Percentiles rank a stretch among this genome's conserved stretches.
Evolutionary conservation across 129 eudicot genomes (phyloP).

Genomic region (Silybum marianum): DNA sequence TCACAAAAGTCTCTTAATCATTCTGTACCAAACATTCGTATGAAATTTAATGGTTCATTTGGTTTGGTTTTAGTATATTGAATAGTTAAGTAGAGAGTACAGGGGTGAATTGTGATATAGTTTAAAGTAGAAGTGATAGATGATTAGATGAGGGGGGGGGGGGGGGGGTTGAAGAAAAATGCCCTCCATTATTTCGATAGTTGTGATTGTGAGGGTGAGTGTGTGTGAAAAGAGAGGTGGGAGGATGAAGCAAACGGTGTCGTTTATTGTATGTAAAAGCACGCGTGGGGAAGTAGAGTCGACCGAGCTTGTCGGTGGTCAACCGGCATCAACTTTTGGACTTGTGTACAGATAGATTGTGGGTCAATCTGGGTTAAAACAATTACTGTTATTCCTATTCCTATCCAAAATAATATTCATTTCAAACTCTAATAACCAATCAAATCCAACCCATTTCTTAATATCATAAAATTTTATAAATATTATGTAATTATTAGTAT

Average conservation of each 20-base stretch:
- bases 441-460: too few species aligned
- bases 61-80: neutral
- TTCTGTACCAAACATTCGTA: too few species aligned
- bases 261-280: constrained; percentile 2
- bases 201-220: neutral
- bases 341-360: constrained; percentile 19
- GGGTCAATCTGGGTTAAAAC: constrained; percentile 34
- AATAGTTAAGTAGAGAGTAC: neutral
- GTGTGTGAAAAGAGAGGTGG: constrained; percentile 8
- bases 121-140: neutral
- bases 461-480: too few species aligned
- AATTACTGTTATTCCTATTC: neutral
- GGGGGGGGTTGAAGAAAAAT: constrained; percentile 16
- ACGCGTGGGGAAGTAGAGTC: constrained; percentile 25
- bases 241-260: constrained; percentile 7
- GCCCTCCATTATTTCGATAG: constrained; percentile 17
- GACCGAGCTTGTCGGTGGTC: constrained; percentile 43
- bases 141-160: too few species aligned
- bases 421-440: neutral
- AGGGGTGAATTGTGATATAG: neutral
- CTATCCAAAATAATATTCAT: neutral
- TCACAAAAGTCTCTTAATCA: too few species aligned
- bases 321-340: constrained; percentile 38
- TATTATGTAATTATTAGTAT: too few species aligned
- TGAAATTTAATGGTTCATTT: too few species aligned